A percentile compares a stretch with the other conserved stretches of the same genome.
These are phyloP conservation scores for Erigeron canadensis DNA, from an alignment of 129 eudicot genomes.

Conservation along the genomic window DNA sequence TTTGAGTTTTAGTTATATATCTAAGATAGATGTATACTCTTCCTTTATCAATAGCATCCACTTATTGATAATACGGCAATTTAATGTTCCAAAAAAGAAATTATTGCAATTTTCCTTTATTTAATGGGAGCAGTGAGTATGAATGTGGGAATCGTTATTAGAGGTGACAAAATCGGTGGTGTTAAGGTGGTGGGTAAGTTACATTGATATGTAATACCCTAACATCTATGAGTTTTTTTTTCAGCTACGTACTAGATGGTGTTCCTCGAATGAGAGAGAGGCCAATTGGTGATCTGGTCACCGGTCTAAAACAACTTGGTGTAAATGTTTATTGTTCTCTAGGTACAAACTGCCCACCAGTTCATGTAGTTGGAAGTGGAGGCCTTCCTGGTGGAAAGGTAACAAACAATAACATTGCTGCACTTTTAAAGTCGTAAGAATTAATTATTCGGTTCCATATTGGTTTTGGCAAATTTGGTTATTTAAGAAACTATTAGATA, in stretches of 20 bases:
- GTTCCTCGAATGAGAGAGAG: constrained; percentile 99
- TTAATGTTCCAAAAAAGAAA: not conserved
- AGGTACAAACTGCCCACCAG: constrained; percentile 98
- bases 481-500: not conserved
- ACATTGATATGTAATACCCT: not conserved
- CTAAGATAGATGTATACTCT: not conserved
- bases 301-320: constrained; percentile 95
- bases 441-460: not conserved
- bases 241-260: constrained; percentile 91
- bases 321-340: constrained; percentile 89
- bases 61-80: not conserved
- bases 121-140: not conserved
- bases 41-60: not conserved
- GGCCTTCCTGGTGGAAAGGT: constrained; percentile 99
- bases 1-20: not conserved
- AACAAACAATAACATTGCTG: constrained; percentile 8
- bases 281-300: constrained; percentile 92
- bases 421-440: not conserved
- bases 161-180: not conserved
- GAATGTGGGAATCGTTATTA: not conserved
- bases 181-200: not conserved
- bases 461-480: not conserved
- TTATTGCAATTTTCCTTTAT: too few relatives aligned
- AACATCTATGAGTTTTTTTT: not conserved
- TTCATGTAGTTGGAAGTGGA: constrained; percentile 77